Evolutionary conservation across 2,329 filamentous ascomycete species (phyloP).

Genomic region (Colletotrichum sp.): DNA sequence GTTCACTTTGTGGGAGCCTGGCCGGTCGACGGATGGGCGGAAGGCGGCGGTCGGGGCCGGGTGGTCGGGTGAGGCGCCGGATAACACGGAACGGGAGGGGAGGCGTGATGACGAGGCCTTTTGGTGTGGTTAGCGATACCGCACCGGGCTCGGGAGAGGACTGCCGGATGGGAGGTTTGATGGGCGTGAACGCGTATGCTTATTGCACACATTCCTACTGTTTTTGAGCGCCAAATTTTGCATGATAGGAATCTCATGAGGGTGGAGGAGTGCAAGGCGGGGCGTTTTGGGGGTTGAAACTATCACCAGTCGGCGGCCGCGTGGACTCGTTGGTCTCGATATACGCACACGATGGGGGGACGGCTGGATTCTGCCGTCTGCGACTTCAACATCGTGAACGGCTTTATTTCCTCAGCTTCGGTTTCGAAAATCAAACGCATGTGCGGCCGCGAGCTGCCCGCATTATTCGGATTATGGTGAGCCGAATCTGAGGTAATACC

Average conservation of each 20-base stretch:
- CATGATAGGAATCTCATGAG: background rate
- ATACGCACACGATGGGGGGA: background rate
- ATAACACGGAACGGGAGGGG: background rate
- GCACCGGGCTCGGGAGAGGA: background rate
- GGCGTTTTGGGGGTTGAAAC: background rate
- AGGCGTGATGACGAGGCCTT: background rate
- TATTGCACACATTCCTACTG: background rate
- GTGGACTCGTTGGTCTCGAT: background rate
- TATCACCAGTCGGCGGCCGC: background rate
- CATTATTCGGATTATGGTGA: background rate
- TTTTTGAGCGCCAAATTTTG: background rate
- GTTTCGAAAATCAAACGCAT: fast-evolving
- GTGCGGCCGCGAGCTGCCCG: no score
- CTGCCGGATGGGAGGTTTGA: background rate
- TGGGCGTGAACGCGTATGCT: background rate
- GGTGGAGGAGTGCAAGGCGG: background rate
- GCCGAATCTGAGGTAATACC: background rate
- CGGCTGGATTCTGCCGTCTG: background rate
- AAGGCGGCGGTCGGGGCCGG: background rate
- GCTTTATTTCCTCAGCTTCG: background rate
- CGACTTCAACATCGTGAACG: background rate
- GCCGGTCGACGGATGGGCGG: background rate
- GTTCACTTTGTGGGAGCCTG: background rate
- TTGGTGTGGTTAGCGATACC: background rate
- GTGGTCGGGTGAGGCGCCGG: background rate